Percentiles rank a stretch among this genome's conserved stretches.
Conservation (phyloP, 306 rosid species). For the Malus domestica region DNA sequence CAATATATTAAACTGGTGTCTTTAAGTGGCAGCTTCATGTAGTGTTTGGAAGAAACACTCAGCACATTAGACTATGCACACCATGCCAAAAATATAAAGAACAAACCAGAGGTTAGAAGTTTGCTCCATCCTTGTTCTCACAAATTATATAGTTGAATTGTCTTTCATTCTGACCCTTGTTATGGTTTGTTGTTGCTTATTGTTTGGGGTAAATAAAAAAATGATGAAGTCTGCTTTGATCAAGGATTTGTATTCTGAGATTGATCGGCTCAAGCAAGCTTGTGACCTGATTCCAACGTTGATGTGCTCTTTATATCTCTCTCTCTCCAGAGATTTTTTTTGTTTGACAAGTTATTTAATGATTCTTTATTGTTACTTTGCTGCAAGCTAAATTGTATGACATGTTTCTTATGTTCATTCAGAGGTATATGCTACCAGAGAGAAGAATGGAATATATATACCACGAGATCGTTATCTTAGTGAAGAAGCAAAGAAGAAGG, state of each 20-base stretch:
- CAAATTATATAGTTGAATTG: neutral
- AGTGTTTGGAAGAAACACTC: slow-evolving; percentile 96
- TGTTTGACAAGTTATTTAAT: neutral
- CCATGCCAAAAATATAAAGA: slow-evolving; percentile 97
- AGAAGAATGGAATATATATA: slow-evolving; percentile 91
- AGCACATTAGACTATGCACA: slow-evolving; percentile 95
- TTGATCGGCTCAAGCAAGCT: slow-evolving; percentile 98
- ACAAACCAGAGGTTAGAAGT: slow-evolving; percentile 83
- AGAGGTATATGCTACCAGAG: slow-evolving; percentile 97
- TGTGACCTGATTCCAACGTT: slow-evolving; percentile 8
- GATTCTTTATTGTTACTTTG: neutral
- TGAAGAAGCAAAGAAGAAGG: slow-evolving; percentile 98
- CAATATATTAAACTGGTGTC: too few species aligned
- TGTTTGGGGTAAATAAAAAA: slow-evolving; percentile 76
- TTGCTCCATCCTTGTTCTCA: slow-evolving; percentile 5
- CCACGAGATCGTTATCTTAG: slow-evolving; percentile 87
- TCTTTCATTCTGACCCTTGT: slow-evolving; percentile 8
- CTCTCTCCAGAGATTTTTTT: neutral
- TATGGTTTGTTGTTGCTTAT: slow-evolving; percentile 20
- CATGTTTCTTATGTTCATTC: neutral
- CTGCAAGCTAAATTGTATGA: slow-evolving; percentile 4
- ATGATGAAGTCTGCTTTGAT: slow-evolving; percentile 97
- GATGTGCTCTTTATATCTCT: slow-evolving; percentile 6
- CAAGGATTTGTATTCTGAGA: slow-evolving; percentile 88
- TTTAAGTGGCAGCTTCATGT: slow-evolving; percentile 37